Conservation (phyloP, 2,329 filamentous ascomycete genomes). For the Xylaria multiplex region DNA sequence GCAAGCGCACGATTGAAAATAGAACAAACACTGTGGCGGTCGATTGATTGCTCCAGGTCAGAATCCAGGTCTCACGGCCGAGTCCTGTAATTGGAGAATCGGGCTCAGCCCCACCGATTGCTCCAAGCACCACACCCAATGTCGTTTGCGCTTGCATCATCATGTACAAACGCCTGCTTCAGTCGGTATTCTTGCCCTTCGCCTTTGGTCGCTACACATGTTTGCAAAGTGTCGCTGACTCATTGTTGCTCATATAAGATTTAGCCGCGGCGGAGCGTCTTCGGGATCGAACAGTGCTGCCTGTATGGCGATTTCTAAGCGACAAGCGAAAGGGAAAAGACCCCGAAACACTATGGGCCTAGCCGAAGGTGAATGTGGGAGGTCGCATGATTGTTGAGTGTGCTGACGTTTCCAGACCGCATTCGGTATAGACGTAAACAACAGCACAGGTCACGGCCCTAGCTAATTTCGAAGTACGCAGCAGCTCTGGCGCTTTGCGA, state of each 20-base stretch:
- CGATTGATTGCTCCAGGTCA: slow-evolving; percentile 25
- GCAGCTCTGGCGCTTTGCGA: not conserved
- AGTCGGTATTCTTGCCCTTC: slow-evolving; percentile 6
- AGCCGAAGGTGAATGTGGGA: slow-evolving; percentile 7
- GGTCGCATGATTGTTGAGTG: slow-evolving; percentile 24
- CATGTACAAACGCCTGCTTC: slow-evolving; percentile 26
- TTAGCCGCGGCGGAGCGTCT: not conserved
- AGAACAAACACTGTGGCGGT: slow-evolving; percentile 25
- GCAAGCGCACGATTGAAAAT: slow-evolving; percentile 9
- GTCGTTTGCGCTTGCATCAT: slow-evolving; percentile 36
- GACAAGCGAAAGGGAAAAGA: slow-evolving; percentile 1
- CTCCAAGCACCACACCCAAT: slow-evolving; percentile 17
- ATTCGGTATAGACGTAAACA: slow-evolving; percentile 20
- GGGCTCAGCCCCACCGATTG: slow-evolving; percentile 10
- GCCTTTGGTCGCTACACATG: slow-evolving; percentile 2
- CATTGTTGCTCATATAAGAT: not conserved
- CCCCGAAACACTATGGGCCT: not conserved
- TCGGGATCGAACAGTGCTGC: not conserved
- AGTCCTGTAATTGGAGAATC: slow-evolving; percentile 25
- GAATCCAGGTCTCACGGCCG: not conserved
- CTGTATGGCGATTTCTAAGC: not conserved
- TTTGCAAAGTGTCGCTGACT: slow-evolving; percentile 2
- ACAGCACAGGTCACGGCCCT: slow-evolving; percentile 22
- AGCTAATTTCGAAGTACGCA: slow-evolving; percentile 21
- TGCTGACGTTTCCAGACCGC: slow-evolving; percentile 31